phyloP scores from a whole-genome alignment of 768 basidiomycete species.

The Russula brevipes region DNA sequence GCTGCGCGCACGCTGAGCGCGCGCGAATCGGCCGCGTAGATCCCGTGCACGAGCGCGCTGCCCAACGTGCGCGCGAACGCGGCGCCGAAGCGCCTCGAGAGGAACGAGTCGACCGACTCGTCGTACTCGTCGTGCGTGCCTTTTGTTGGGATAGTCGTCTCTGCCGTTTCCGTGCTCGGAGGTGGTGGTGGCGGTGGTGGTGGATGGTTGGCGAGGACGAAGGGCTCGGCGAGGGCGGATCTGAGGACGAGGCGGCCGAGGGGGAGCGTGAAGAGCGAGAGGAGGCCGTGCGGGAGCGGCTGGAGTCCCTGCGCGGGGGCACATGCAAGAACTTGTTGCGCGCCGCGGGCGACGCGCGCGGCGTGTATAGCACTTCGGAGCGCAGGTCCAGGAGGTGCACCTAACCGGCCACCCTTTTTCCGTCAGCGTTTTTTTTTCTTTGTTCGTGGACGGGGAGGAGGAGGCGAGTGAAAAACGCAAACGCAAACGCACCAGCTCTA shows the following conservation, averaged over 20 bases:
- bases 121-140: constrained; percentile 38
- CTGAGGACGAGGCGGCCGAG: constrained; percentile 46
- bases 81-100: constrained; percentile 67
- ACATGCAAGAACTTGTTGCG: constrained; percentile 69
- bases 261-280: constrained; percentile 35
- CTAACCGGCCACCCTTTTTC: constrained; percentile 36
- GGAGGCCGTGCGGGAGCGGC: constrained; percentile 41
- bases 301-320: constrained; percentile 49
- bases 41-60: constrained; percentile 83
- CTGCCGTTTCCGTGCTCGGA: background rate
- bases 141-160: background rate
- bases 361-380: constrained; percentile 57
- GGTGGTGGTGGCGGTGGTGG: background rate
- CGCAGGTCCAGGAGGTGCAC: constrained; percentile 67
- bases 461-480: too few relatives aligned
- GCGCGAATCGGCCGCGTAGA: constrained; percentile 85
- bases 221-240: constrained; percentile 54
- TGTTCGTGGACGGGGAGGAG: too few relatives aligned
- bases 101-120: constrained; percentile 76
- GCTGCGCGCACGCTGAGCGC: constrained; percentile 68
- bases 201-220: constrained; percentile 31
- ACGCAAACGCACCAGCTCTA: constrained; percentile 67
- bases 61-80: constrained; percentile 66
- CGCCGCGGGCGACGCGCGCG: constrained; percentile 65
- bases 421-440: too few relatives aligned